These are phyloP conservation scores for Coemansia sp. DNA, from an alignment of 192 early-diverging fungal species.

Conservation along the genomic window DNA sequence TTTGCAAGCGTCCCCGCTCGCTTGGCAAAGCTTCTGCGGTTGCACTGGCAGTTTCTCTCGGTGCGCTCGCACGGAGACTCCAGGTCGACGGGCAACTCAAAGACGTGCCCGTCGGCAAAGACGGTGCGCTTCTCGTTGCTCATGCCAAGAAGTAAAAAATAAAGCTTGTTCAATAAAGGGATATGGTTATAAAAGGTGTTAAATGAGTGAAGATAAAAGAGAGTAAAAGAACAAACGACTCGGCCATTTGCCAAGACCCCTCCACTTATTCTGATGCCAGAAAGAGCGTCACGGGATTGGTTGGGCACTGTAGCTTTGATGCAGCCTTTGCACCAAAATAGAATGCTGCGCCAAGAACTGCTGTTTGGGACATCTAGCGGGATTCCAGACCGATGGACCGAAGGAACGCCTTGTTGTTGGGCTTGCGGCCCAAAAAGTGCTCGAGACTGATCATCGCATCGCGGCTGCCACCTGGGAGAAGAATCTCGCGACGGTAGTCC, in stretches of 20 bases:
- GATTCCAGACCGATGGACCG: constrained; percentile 61
- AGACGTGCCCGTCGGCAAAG: constrained; percentile 23
- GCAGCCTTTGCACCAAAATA: not conserved
- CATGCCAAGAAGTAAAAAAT: constrained; percentile 12
- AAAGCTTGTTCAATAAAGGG: constrained; percentile 1
- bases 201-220: constrained; percentile 1
- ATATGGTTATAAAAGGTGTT: not conserved
- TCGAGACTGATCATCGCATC: constrained; percentile 73
- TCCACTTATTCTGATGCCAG: not conserved
- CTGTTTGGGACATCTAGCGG: not conserved
- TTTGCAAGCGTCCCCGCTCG: not conserved
- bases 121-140: constrained; percentile 44
- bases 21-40: not conserved
- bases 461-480: constrained; percentile 48
- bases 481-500: constrained; percentile 30
- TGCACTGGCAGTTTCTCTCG: constrained; percentile 11
- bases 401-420: constrained; percentile 77
- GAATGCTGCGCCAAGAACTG: no score
- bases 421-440: constrained; percentile 79
- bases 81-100: constrained; percentile 22
- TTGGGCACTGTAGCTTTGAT: no score
- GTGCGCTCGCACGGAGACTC: constrained; percentile 25
- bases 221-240: not conserved
- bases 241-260: constrained; percentile 3
- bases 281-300: constrained; percentile 1